phyloP scores from a whole-genome alignment of 768 basidiomycete genomes.

The Lentinula raphanica region DNA sequence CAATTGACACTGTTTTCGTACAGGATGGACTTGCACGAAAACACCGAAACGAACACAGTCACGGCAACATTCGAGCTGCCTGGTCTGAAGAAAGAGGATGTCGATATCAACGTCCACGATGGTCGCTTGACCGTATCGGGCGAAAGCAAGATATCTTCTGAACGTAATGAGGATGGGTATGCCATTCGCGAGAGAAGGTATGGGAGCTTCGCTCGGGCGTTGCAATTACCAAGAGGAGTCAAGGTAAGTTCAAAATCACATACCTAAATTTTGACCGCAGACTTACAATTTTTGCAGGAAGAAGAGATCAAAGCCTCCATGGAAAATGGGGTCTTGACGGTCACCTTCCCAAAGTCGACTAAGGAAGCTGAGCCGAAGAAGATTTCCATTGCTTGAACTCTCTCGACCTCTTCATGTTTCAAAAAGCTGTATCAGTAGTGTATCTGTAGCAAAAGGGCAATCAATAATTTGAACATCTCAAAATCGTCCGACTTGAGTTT shows the following conservation, averaged over 20 bases:
- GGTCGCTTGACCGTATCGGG: conserved; percentile 49
- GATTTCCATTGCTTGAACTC: background rate
- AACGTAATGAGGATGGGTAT: conserved; percentile 35
- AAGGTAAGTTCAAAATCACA: conserved; percentile 33
- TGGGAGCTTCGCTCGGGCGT: conserved; percentile 40
- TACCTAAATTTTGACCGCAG: background rate
- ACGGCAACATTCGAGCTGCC: conserved; percentile 60
- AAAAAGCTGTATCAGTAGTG: too few relatives aligned
- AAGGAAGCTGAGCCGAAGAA: background rate
- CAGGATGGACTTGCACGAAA: conserved; percentile 4
- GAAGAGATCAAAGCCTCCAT: background rate
- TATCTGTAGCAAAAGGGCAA: too few relatives aligned
- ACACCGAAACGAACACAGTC: conserved; percentile 40
- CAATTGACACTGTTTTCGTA: background rate
- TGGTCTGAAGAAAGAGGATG: conserved; percentile 48
- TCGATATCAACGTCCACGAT: conserved; percentile 49
- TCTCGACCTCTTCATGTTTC: background rate
- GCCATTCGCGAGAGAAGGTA: conserved; percentile 48
- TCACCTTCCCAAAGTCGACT: background rate
- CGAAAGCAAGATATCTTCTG: conserved; percentile 32
- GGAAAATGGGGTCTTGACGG: background rate
- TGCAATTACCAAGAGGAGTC: conserved; percentile 50
- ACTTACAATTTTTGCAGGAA: background rate
- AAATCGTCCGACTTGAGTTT: too few relatives aligned
- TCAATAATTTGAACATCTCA: too few relatives aligned